Evolutionary conservation across 176 grass and related monocot species (phyloP), one percentile per base, ranked within the genome.

Genomic region (Tuctoria greenei): DNA sequence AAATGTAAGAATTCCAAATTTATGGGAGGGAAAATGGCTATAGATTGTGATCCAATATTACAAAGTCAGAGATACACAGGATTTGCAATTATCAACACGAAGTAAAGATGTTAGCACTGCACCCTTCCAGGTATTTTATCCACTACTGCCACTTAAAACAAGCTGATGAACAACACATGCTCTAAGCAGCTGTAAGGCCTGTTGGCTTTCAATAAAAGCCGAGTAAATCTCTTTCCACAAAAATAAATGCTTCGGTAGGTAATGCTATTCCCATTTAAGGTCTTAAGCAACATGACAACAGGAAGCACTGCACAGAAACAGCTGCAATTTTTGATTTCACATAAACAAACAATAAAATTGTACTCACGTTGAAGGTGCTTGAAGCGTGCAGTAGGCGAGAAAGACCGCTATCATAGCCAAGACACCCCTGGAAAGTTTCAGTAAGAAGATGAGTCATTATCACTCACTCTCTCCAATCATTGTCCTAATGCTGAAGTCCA

Each of bases 331-430:
- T 88, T 47, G 45, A 44, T 49, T 66, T 59, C 23, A 27, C 45
- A 45, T 42, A 4, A 61, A 34, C 10, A 43, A 47, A 12, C 34
- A 40, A 14, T 54, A 9, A 37, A 28, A 10, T 16, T 77, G 23
- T 77, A 69, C 87, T 99, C 75, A 99, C 95, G 95, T 99, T 21
- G 95, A 95, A 90, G 95, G 91, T 58, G 95, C 95, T 52, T 99
- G 95, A 71, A 99, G 91, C 24, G 87, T 95, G 58, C 91, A 99
- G 64, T 99, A 99, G 69, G 92, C 95, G 51, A 99, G 84, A 79
- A 92, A 95, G 28, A 99, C 95, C 1, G 82, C 91, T 79, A 99
- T 99, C 95, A 99, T 99, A 31, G 95, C 89, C 91, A 87, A 92
- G 57, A 99, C 87, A 39, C 95, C 95, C 89, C 95, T 99, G 65